A percentile compares a stretch with the other conserved stretches of the same genome.
Conservation (phyloP, 441 rosid species). For the Pelargonium myrrhifolium region DNA sequence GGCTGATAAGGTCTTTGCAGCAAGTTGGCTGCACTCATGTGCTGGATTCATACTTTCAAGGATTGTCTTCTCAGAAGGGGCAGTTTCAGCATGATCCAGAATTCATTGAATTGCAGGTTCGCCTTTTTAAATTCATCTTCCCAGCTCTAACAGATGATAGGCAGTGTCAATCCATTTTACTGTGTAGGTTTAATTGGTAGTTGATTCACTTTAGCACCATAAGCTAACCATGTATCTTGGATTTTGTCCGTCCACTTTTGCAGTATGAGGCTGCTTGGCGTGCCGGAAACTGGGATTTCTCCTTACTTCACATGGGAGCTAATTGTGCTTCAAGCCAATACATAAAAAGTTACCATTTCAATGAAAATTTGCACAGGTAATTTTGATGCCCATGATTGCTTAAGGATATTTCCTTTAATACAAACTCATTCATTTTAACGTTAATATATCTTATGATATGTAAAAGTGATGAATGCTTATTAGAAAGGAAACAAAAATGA, state of each 20-base stretch:
- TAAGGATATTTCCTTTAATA: neutral
- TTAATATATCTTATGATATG: neutral
- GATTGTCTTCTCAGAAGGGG: conserved; percentile 65
- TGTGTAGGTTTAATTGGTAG: neutral
- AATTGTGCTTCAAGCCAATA: conserved; percentile 38
- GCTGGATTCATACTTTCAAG: conserved; percentile 82
- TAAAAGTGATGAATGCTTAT: neutral
- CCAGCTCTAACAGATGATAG: neutral
- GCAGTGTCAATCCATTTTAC: neutral
- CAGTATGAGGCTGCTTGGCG: conserved; percentile 99
- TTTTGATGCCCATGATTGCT: conserved; percentile 12
- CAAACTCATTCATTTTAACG: neutral
- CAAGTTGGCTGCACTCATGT: conserved; percentile 88
- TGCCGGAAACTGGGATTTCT: conserved; percentile 95
- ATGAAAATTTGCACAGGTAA: conserved; percentile 84
- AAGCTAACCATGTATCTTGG: conserved; percentile 10
- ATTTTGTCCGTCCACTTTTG: conserved; percentile 22
- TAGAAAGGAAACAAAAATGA: neutral
- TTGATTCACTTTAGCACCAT: neutral
- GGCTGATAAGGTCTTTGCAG: conserved; percentile 87
- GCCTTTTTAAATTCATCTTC: conserved; percentile 4
- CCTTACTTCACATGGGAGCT: conserved; percentile 48
- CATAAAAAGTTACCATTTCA: conserved; percentile 49
- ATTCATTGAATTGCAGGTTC: conserved; percentile 88
- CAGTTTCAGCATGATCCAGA: conserved; percentile 70